phyloP scores from a whole-genome alignment of 805 yeast species.

The Suhomyces emberorum region DNA sequence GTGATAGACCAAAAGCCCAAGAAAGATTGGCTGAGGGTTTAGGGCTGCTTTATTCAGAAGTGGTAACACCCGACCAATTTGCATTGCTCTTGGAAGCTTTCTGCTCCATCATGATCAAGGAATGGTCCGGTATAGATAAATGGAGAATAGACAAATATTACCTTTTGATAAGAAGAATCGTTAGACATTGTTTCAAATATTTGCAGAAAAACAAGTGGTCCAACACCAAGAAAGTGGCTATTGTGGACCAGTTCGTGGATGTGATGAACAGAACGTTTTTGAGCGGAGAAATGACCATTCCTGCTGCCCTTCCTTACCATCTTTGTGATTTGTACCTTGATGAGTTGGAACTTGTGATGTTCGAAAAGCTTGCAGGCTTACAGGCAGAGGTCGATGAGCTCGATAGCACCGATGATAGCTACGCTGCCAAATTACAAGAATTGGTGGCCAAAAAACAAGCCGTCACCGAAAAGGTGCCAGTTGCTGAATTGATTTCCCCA shows the following conservation, averaged over 20 bases:
- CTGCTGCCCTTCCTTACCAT: conserved; percentile 81
- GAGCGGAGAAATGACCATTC: conserved; percentile 56
- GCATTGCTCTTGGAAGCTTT: conserved; percentile 63
- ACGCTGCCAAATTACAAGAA: conserved; percentile 29
- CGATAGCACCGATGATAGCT: conserved; percentile 31
- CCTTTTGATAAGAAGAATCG: conserved; percentile 72
- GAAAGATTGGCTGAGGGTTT: conserved; percentile 74
- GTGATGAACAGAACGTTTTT: conserved; percentile 47
- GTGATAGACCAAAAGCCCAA: conserved; percentile 91
- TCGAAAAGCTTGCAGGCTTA: conserved; percentile 44
- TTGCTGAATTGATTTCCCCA: conserved; percentile 55
- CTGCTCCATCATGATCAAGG: conserved; percentile 73
- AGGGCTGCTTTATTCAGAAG: conserved; percentile 52
- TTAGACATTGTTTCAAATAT: conserved; percentile 61
- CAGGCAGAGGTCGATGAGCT: conserved; percentile 37
- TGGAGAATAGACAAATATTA: conserved; percentile 86
- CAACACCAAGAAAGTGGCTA: conserved; percentile 14
- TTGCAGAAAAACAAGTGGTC: conserved; percentile 57
- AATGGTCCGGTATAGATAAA: conserved; percentile 84
- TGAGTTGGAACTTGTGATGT: conserved; percentile 70
- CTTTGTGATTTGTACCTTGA: conserved; percentile 79
- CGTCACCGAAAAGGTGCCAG: conserved; percentile 47
- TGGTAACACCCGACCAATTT: conserved; percentile 42
- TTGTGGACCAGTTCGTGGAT: conserved; percentile 44
- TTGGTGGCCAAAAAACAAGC: conserved; percentile 23